Percentiles rank a stretch among this genome's conserved stretches.
phyloP scores from a whole-genome alignment of 805 yeast genomes.

The Candida peoriensis region DNA sequence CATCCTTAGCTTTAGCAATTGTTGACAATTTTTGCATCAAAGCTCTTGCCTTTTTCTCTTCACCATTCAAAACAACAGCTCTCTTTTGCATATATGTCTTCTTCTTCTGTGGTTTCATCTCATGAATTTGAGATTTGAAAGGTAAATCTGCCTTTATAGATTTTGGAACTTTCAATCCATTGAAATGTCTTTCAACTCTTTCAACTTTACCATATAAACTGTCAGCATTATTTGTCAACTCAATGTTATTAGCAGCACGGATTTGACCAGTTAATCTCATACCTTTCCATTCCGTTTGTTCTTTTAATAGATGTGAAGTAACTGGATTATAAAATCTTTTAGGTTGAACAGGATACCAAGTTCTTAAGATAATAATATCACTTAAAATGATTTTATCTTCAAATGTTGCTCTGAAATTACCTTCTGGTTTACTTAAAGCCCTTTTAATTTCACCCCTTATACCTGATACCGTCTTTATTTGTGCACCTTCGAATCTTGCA shows the following conservation, averaged over 20 bases:
- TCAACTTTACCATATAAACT: slow-evolving; percentile 67
- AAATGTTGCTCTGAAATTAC: slow-evolving; percentile 92
- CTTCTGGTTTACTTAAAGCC: slow-evolving; percentile 91
- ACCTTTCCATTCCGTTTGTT: slow-evolving; percentile 90
- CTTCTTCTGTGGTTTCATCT: slow-evolving; percentile 83
- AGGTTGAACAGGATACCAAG: slow-evolving; percentile 95
- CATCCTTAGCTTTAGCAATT: slow-evolving; percentile 78
- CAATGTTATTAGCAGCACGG: slow-evolving; percentile 66
- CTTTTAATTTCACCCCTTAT: slow-evolving; percentile 96
- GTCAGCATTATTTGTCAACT: slow-evolving; percentile 54
- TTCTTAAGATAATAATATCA: slow-evolving; percentile 83
- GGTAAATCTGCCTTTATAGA: slow-evolving; percentile 75
- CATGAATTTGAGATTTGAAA: slow-evolving; percentile 84
- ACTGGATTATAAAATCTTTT: slow-evolving; percentile 95
- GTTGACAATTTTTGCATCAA: slow-evolving; percentile 85
- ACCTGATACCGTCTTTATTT: slow-evolving; percentile 94
- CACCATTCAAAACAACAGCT: slow-evolving; percentile 90
- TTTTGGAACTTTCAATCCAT: slow-evolving; percentile 82
- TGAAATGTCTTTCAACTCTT: slow-evolving; percentile 79
- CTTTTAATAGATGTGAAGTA: slow-evolving; percentile 71
- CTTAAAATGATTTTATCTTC: slow-evolving; percentile 92
- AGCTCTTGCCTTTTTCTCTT: slow-evolving; percentile 88
- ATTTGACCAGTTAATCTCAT: slow-evolving; percentile 94
- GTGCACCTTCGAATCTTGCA: slow-evolving; percentile 97
- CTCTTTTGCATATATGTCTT: slow-evolving; percentile 80